Evolutionary conservation across 2,329 filamentous ascomycete genomes (phyloP), one percentile per base, ranked within the genome.

Genomic region (Trichoderma oligosporum): DNA sequence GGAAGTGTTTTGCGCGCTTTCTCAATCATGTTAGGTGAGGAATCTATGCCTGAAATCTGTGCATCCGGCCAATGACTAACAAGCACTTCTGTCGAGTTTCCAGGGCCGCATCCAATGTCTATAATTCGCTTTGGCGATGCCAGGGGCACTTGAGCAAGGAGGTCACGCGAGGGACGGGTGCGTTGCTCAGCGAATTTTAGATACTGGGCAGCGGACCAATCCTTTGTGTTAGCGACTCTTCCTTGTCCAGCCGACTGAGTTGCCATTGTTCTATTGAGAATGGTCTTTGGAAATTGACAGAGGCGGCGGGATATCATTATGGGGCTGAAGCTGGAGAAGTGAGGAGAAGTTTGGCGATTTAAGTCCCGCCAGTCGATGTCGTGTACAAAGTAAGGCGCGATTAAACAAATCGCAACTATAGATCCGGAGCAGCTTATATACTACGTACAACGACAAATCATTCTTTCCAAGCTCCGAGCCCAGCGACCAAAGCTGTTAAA

Each of bases 81-180:
- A 1, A 85, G 73, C 1, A 78, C 75, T 1, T 70, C 67, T 0
- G 82, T 85, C 2, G 78, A 82, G 69, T 84, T 85, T 4, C 78
- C 82, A 0, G 82, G 82, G 0, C 82, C 82, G 66, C 82, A 85
- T 62, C 82, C 82, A 1, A 85, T 71, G 59, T 85, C 82, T 62
- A 82, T 71, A 62, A 85, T 76, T 25, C 66, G 69, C 8, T 70
- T 64, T n/a, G 79, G 70, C 0, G 64, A 55, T 12, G 70, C 61
- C 1, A 78, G 69, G 0, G 72, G 70, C 2, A 83, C 65, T 29
- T 76, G 78, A 5, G 76, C 61, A 7, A 85, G 67, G 1, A 85
- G 75, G 60, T 85, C 82, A 39, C 74, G 71, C 0, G 78, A 74
- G 6, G 82, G 74, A 2, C 77, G 76, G 0, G 80, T 83, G 57